Evolutionary conservation across 139 green algal species (phyloP), one percentile per base, ranked within the genome.

Genomic region (Chlorokybus atmophyticus): DNA sequence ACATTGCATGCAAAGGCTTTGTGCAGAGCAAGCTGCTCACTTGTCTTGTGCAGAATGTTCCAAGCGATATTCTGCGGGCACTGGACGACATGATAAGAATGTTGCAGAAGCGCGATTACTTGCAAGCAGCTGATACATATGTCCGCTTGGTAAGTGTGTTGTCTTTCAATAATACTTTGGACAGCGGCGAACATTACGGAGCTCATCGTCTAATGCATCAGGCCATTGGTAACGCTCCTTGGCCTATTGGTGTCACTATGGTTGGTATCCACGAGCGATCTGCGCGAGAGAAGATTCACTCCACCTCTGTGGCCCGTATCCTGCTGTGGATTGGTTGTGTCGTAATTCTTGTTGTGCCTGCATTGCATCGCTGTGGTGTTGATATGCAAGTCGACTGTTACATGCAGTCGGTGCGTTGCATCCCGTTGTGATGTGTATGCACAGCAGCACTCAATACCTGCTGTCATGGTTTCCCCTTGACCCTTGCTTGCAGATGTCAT

Each of bases 401-500:
- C n/a, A n/a, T n/a, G n/a, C n/a, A n/a, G n/a, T n/a, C n/a, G n/a
- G n/a, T n/a, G n/a, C n/a, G n/a, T n/a, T n/a, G n/a, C n/a, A n/a
- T n/a, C n/a, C n/a, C n/a, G n/a, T n/a, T n/a, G n/a, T n/a, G n/a
- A n/a, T n/a, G n/a, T n/a, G n/a, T n/a, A n/a, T n/a, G n/a, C n/a
- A n/a, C n/a, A n/a, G n/a, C n/a, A n/a, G n/a, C n/a, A n/a, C n/a
- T n/a, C n/a, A n/a, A n/a, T n/a, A n/a, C n/a, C n/a, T n/a, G n/a
- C n/a, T n/a, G n/a, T n/a, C n/a, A n/a, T n/a, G n/a, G n/a, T n/a
- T n/a, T n/a, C n/a, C n/a, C n/a, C n/a, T n/a, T n/a, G n/a, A n/a
- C n/a, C n/a, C n/a, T n/a, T n/a, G n/a, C n/a, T n/a, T n/a, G n/a
- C 35, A 44, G 35, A 98, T 79, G 89, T 97, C 68, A 98, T 98